Evolutionary conservation across 805 yeast species (phyloP), one percentile per base, ranked within the genome.

Genomic region (Saccharomycopsis sp.): DNA sequence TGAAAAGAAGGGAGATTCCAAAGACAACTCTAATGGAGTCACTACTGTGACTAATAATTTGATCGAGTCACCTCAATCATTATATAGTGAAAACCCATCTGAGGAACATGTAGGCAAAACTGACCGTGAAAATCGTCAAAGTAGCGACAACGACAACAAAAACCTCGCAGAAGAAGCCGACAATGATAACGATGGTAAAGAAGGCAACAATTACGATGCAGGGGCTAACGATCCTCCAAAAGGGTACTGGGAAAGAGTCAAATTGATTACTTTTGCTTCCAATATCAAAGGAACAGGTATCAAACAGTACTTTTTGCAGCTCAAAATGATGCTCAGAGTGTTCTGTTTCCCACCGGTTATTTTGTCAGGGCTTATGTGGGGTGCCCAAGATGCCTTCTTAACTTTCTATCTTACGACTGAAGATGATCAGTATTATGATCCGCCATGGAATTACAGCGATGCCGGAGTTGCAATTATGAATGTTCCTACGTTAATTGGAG

Each of bases 401-500:
- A 82, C 92, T 0, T 87, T 87, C 65, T 87, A 86, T 69, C 70
- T 87, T 62, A 86, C 92, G 1, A 81, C 88, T 9, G 88, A 86
- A 67, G 91, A 86, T 60, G 84, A 84, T 57, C 73, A 75, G 63
- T 87, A 83, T 72, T 82, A 82, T 56, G 84, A 78, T 58, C 77
- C 78, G 0, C 93, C 94, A 9, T 87, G 81, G 77, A 79, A 80
- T 69, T 85, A 85, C 66, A 75, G 83, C 15, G 78, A 84, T 64
- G 77, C 79, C 3, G 87, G 84, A 42, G 89, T 87, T 24, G 91
- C 90, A 0, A 66, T 87, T 49, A 86, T 87, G 91, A 86, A 87
- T 65, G 75, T 87, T 22, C 91, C 93, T 0, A 79, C 85, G 58
- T 72, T 83, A 49, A 77, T 83, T 54, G 89, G 89, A 52, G 86